phyloP scores from a whole-genome alignment of 345 rosid species.

The Hirschfeldia incana region DNA sequence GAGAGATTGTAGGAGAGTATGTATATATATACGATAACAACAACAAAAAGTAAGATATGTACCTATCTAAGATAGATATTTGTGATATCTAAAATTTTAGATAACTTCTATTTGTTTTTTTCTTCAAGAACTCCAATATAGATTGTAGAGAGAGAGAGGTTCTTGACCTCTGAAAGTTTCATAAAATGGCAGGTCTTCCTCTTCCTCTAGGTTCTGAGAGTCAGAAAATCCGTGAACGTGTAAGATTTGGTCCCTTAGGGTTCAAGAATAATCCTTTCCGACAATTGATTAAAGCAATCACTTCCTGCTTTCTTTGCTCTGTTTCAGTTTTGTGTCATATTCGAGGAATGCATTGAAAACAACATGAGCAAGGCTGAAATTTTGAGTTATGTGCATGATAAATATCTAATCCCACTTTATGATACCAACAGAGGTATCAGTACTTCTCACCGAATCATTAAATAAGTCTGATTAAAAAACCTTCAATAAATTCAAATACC shows the following conservation, averaged over 20 bases:
- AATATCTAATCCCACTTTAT: neutral
- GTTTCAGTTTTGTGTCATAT: neutral
- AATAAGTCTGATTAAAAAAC: neutral
- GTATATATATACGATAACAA: neutral
- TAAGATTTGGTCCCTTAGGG: neutral
- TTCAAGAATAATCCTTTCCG: neutral
- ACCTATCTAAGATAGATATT: neutral
- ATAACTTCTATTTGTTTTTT: neutral
- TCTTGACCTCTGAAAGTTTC: neutral
- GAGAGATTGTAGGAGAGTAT: neutral
- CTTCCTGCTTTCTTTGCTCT: neutral
- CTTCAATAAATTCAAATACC: neutral
- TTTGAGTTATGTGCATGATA: neutral
- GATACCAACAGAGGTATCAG: neutral
- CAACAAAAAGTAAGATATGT: neutral
- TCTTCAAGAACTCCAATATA: neutral
- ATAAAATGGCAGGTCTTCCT: neutral
- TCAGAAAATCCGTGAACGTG: neutral
- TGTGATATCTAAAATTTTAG: neutral
- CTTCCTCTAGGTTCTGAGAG: neutral
- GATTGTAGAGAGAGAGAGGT: neutral
- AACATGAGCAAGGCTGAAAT: neutral
- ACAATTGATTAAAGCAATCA: neutral
- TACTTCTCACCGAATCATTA: neutral
- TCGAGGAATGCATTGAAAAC: neutral